Evolutionary conservation across 306 rosid species (phyloP), one percentile per base, ranked within the genome.

Genomic region (Cucurbita moschata): DNA sequence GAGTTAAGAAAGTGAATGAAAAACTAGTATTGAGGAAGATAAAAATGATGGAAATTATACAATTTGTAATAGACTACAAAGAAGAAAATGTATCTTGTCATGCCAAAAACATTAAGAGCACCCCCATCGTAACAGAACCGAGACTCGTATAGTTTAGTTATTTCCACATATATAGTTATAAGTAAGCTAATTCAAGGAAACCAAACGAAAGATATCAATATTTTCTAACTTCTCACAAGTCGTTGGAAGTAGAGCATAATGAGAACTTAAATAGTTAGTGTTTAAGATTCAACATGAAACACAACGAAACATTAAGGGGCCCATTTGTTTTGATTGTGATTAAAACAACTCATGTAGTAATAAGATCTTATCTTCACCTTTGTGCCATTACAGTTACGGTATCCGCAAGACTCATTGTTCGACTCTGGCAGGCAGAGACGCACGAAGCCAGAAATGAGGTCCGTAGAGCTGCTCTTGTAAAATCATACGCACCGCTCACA

Each of bases 341-440:
- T 13, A 70, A 69, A 69, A 49, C 21, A 69, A 49, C 23, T 26
- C 23, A 42, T 14, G 63, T 46, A 40, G 7, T 6, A 71, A 68
- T 26, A 18, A 75, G 65, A 40, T 12, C 10, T 8, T 40, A 49
- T 46, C 12, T 56, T 56, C 78, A 90, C 96, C 97, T 85, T 68
- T 85, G 96, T 38, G 96, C 97, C 97, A 91, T 88, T n/a, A 91
- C 77, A 54, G 82, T 83, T 72, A 91, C 87, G 10, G 97, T 88
- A 80, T 88, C 97, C 11, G 90, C 90, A 67, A 87, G 96, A 79
- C 89, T 85, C 90, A 88, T 85, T 30, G 96, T 85, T 73, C 88
- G 86, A 79, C 87, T 91, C 83, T 91, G 97, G 85, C 97, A 91
- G 79, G 97, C 97, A 68, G 96, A 91, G 80, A 91, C 97, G 19